phyloP scores from a whole-genome alignment of 2,329 filamentous ascomycete species.

The Ascochyta viciae-villosae region DNA sequence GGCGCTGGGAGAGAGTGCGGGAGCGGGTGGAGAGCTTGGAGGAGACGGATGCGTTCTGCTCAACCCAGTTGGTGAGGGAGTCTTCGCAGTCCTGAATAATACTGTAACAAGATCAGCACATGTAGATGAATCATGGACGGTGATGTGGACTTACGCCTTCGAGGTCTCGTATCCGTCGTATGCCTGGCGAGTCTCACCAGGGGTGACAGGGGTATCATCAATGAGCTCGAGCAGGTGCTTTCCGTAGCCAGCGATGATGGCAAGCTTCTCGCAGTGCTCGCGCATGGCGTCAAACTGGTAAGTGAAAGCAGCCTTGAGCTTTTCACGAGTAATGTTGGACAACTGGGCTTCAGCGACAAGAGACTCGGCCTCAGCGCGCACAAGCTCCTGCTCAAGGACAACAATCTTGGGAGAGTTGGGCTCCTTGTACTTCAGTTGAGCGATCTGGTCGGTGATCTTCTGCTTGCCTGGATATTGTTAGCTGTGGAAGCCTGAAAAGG shows the following conservation, averaged over 20 bases:
- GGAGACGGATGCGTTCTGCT: constrained; percentile 84
- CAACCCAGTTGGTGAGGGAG: constrained; percentile 95
- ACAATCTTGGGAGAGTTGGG: constrained; percentile 97
- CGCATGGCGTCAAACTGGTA: constrained; percentile 98
- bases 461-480: constrained; percentile 75
- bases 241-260: constrained; percentile 95
- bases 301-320: constrained; percentile 96
- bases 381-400: constrained; percentile 96
- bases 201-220: constrained; percentile 95
- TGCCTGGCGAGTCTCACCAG: constrained; percentile 91
- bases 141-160: constrained; percentile 69
- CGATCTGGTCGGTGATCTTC: constrained; percentile 98
- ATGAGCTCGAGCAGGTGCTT: constrained; percentile 98
- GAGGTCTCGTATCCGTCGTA: constrained; percentile 98
- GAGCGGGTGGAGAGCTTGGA: constrained; percentile 87
- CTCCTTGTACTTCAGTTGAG: constrained; percentile 99
- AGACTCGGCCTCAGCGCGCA: constrained; percentile 98
- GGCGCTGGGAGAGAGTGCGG: constrained; percentile 85
- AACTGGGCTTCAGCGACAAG: constrained; percentile 97
- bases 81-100: constrained; percentile 99
- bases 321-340: constrained; percentile 99
- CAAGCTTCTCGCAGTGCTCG: constrained; percentile 97
- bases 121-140: not conserved
- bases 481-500: not conserved
- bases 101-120: constrained; percentile 49